Evolutionary conservation across 129 eudicot species (phyloP).

Genomic region (Arctium lappa): DNA sequence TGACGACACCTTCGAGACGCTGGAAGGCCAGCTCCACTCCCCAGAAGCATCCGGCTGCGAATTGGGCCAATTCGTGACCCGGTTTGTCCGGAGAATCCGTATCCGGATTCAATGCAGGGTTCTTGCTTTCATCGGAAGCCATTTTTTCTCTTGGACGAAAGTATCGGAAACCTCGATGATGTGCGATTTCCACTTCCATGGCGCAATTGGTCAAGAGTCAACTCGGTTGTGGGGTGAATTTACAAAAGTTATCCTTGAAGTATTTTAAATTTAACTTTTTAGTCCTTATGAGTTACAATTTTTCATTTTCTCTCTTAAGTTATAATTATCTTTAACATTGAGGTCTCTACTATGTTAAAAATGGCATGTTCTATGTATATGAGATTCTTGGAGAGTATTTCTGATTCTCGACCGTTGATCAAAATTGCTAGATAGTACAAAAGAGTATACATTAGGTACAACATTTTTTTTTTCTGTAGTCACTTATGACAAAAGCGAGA

Average conservation of each 20-base stretch:
- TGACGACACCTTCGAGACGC: constrained; percentile 64
- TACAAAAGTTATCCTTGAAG: background rate
- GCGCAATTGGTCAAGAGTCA: constrained; percentile 3
- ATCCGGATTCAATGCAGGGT: constrained; percentile 66
- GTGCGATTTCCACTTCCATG: background rate
- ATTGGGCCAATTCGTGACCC: constrained; percentile 68
- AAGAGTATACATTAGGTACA: background rate
- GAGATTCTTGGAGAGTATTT: background rate
- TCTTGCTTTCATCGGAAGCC: constrained; percentile 40
- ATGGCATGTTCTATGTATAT: background rate
- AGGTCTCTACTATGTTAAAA: background rate
- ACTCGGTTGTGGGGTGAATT: background rate
- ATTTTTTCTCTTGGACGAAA: constrained; percentile 14
- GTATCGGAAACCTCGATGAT: background rate
- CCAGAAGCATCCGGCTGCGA: constrained; percentile 95
- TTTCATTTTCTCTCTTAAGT: background rate
- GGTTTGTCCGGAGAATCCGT: constrained; percentile 44
- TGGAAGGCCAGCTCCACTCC: constrained; percentile 82
- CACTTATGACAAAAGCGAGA: background rate
- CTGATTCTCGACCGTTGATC: background rate
- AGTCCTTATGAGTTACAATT: background rate
- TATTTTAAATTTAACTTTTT: background rate
- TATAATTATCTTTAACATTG: background rate
- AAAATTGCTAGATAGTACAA: background rate
- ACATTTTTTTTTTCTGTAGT: too few species aligned